phyloP scores from a whole-genome alignment of 805 yeast species.

The Candida xyloterini region DNA sequence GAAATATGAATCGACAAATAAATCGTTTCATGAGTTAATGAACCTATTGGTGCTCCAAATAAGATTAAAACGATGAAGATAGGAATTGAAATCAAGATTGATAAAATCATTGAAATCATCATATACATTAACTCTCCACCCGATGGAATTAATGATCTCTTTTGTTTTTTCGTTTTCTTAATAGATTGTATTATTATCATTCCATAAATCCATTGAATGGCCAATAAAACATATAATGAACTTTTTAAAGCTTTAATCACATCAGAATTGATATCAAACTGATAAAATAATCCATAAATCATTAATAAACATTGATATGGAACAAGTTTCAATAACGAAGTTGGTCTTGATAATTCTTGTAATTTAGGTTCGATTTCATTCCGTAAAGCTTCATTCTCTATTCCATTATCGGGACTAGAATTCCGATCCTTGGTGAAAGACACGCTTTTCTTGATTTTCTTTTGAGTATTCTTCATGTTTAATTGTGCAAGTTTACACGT shows the following conservation, averaged over 20 bases:
- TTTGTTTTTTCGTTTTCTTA: slow-evolving; percentile 25
- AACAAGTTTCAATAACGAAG: slow-evolving; percentile 12
- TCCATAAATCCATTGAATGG: slow-evolving; percentile 36
- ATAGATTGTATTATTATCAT: slow-evolving; percentile 33
- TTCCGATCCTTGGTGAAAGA: slow-evolving; percentile 22
- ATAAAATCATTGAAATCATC: slow-evolving; percentile 30
- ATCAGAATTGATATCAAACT: slow-evolving; percentile 32
- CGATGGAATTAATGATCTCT: slow-evolving; percentile 10
- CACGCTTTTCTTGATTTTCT: slow-evolving; percentile 28
- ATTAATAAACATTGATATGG: slow-evolving; percentile 33
- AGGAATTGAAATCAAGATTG: slow-evolving; percentile 37
- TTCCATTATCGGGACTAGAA: neutral
- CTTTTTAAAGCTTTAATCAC: slow-evolving; percentile 27
- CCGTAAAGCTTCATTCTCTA: neutral
- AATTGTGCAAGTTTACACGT: neutral
- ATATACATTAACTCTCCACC: slow-evolving; percentile 27
- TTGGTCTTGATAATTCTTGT: slow-evolving; percentile 14
- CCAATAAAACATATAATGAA: slow-evolving; percentile 31
- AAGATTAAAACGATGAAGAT: slow-evolving; percentile 46
- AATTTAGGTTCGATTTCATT: neutral
- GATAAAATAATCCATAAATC: slow-evolving; percentile 28
- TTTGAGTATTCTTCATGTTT: slow-evolving; percentile 6
- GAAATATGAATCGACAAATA: slow-evolving; percentile 62
- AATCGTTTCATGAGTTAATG: slow-evolving; percentile 51
- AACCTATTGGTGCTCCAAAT: slow-evolving; percentile 78